A percentile compares a stretch with the other conserved stretches of the same genome.
Conservation (phyloP, 805 yeast genomes). For the Candida vartiovaarae region DNA sequence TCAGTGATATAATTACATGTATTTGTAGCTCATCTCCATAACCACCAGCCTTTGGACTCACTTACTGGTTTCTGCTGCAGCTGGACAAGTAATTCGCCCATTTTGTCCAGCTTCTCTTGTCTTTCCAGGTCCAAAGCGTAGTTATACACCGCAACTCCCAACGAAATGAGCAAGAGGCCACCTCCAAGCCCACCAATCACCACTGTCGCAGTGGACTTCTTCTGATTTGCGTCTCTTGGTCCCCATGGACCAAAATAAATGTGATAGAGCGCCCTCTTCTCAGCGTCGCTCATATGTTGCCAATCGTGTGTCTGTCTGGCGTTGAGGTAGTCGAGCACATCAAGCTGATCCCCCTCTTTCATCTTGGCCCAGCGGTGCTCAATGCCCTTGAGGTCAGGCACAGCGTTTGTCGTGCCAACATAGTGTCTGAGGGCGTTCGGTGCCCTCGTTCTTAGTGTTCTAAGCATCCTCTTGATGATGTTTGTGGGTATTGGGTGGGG, state of each 20-base stretch:
- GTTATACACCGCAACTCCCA: constrained; percentile 15
- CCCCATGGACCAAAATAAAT: constrained; percentile 34
- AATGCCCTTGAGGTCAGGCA: constrained; percentile 26
- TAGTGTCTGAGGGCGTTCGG: too few species aligned
- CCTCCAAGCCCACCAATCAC: constrained; percentile 14
- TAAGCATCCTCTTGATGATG: too few species aligned
- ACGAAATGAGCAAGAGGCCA: constrained; percentile 13
- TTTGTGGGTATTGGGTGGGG: too few species aligned
- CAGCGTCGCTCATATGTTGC: constrained; percentile 23
- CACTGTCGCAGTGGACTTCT: constrained; percentile 6
- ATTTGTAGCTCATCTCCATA: too few species aligned
- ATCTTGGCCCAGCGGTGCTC: constrained; percentile 27
- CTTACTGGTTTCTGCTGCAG: background rate
- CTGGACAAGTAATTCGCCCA: constrained; percentile 5
- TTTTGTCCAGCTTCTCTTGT: constrained; percentile 7
- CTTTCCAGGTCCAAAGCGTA: constrained; percentile 17
- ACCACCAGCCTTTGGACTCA: too few species aligned
- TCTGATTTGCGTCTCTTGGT: constrained; percentile 20
- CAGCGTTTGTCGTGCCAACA: constrained; percentile 1
- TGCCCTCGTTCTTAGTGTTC: too few species aligned
- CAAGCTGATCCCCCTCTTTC: constrained; percentile 27
- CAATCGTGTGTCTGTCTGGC: constrained; percentile 28
- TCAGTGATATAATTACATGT: too few species aligned
- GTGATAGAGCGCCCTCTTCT: constrained; percentile 27
- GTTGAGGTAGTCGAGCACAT: constrained; percentile 29